Evolutionary conservation across 2,329 filamentous ascomycete species (phyloP).

Genomic region (Diaporthe destruens): DNA sequence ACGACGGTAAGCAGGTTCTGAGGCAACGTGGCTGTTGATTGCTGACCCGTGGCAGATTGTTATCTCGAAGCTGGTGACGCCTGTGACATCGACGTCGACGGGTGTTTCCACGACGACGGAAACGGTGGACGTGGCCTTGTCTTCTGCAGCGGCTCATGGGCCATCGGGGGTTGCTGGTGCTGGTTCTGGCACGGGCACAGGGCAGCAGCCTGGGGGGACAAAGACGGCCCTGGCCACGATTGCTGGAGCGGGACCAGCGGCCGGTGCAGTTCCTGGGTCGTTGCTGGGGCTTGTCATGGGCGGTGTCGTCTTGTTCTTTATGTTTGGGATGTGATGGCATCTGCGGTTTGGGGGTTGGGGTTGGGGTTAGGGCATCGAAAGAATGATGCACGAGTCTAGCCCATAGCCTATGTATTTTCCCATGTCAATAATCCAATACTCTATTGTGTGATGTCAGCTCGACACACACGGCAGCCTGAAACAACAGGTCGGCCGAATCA

Average conservation of each 20-base stretch:
- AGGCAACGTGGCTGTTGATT: no score
- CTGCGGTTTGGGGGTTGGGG: no score
- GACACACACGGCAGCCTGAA: neutral
- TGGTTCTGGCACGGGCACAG: slow-evolving; percentile 15
- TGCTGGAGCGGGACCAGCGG: slow-evolving; percentile 1
- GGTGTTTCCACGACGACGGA: neutral
- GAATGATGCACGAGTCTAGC: no score
- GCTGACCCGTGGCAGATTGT: no score
- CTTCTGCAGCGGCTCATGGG: slow-evolving; percentile 1
- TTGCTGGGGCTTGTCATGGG: neutral
- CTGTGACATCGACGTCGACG: slow-evolving; percentile 4
- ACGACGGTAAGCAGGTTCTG: neutral
- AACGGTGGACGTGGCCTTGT: neutral
- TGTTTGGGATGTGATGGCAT: no score
- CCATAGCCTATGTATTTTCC: no score
- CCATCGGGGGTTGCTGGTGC: slow-evolving; percentile 16
- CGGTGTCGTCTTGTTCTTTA: neutral
- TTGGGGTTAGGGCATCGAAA: no score
- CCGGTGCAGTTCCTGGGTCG: neutral
- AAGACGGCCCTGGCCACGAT: slow-evolving; percentile 1
- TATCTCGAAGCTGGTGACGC: neutral
- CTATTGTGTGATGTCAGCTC: no score
- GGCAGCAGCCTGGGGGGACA: neutral
- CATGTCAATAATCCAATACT: no score
- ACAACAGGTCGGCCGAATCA: slow-evolving; percentile 19